These are phyloP conservation scores for Elongisporangium prolatum DNA, from an alignment of 352 stramenopile species.

Conservation along the genomic window DNA sequence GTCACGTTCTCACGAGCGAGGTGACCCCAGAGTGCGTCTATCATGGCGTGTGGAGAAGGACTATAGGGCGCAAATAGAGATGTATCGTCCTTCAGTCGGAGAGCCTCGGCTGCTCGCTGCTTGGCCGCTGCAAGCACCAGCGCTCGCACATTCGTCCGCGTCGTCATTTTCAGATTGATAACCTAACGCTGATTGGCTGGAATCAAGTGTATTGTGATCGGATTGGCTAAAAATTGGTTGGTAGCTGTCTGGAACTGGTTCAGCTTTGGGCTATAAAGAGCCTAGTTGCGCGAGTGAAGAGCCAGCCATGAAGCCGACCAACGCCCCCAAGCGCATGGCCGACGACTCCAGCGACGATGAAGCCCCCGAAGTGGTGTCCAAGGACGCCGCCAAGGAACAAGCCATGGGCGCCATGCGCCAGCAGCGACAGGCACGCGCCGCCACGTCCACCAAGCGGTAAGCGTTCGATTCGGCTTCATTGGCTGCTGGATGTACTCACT, in stretches of 20 bases:
- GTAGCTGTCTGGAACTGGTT: conserved; percentile 17
- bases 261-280: neutral
- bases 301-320: conserved; percentile 13
- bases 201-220: neutral
- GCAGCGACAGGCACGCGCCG: conserved; percentile 43
- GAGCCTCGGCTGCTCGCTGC: conserved; percentile 30
- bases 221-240: conserved; percentile 35
- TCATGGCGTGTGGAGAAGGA: conserved; percentile 49
- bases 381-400: conserved; percentile 56
- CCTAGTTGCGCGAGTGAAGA: neutral
- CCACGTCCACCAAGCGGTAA: conserved; percentile 41
- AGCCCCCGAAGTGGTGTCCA: conserved; percentile 73
- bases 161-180: conserved; percentile 9
- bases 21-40: conserved; percentile 60
- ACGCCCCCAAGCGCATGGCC: conserved; percentile 20
- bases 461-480: neutral
- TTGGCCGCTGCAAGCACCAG: conserved; percentile 69
- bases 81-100: conserved; percentile 23
- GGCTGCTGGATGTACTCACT: conserved; percentile 3
- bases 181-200: neutral
- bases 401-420: conserved; percentile 39
- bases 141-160: conserved; percentile 33
- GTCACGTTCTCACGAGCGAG: conserved; percentile 15
- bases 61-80: conserved; percentile 73
- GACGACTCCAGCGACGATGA: conserved; percentile 60